These are phyloP conservation scores for Phytopythium litorale DNA, from an alignment of 352 stramenopile genomes.

Conservation along the genomic window DNA sequence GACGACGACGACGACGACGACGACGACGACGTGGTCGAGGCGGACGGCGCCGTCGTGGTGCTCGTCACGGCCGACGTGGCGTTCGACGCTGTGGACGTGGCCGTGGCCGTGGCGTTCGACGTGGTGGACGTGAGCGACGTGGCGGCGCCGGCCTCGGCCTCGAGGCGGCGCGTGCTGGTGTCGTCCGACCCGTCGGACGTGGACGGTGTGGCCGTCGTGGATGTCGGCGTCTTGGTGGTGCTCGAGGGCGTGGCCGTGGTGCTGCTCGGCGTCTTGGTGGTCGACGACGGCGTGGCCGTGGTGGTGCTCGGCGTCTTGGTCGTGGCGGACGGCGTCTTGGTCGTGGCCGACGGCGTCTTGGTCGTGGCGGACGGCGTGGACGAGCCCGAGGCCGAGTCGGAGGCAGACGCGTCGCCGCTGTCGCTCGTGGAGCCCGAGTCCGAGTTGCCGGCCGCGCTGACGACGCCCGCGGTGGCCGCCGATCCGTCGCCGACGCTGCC, in stretches of 20 bases:
- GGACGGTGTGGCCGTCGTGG: conserved; percentile 15
- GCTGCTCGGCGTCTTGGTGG: conserved; percentile 20
- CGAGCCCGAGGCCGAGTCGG: conserved; percentile 8
- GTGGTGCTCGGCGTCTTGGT: conserved; percentile 22
- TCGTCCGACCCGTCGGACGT: conserved; percentile 11
- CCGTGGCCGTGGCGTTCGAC: neutral
- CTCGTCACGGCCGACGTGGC: neutral
- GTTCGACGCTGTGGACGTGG: conserved; percentile 2
- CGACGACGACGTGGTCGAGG: conserved; percentile 9
- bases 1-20: conserved; percentile 12
- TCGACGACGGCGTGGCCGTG: conserved; percentile 8
- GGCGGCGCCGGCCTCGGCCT: conserved; percentile 12
- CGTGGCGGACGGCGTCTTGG: conserved; percentile 18
- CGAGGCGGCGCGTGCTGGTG: conserved; percentile 10
- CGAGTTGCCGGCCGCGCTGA: neutral
- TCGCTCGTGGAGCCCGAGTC: conserved; percentile 1
- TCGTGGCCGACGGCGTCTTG: conserved; percentile 16
- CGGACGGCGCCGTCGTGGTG: neutral
- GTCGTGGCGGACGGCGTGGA: conserved; percentile 18
- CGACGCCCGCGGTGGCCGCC: neutral
- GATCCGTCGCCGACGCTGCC: conserved; percentile 6
- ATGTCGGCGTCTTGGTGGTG: conserved; percentile 1
- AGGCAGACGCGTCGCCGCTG: conserved; percentile 6
- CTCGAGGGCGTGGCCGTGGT: neutral
- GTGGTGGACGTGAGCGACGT: conserved; percentile 5